Evolutionary conservation across 2,329 filamentous ascomycete genomes (phyloP).

Genomic region (Plenodomus tracheiphilus): DNA sequence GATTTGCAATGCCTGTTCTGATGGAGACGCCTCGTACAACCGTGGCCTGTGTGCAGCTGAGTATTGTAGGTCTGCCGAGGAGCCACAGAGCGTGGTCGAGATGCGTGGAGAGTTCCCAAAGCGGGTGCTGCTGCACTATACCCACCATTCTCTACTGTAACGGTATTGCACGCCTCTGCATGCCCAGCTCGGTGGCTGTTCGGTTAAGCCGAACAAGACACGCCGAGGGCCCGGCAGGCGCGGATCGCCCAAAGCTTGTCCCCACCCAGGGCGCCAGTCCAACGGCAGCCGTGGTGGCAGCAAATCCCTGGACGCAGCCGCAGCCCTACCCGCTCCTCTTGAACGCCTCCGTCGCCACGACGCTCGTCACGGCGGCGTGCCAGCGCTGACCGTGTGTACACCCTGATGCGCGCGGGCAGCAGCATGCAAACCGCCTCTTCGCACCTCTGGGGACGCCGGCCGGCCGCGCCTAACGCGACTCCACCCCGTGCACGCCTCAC

Average conservation of each 20-base stretch:
- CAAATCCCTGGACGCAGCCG: neutral
- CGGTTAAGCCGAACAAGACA: slow-evolving; percentile 23
- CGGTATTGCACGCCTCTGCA: too few relatives aligned
- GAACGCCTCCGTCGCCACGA: slow-evolving; percentile 5
- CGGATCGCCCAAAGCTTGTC: slow-evolving; percentile 26
- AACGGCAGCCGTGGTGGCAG: neutral
- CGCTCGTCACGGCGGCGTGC: slow-evolving; percentile 10
- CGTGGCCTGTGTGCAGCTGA: too few relatives aligned
- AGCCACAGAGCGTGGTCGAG: too few relatives aligned
- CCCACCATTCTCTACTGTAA: too few relatives aligned
- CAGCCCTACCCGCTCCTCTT: slow-evolving; percentile 9
- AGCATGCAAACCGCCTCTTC: too few relatives aligned
- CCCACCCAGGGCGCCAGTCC: slow-evolving; percentile 6
- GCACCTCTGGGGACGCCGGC: neutral
- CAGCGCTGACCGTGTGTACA: too few relatives aligned
- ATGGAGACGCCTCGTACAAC: too few relatives aligned
- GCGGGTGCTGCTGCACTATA: too few relatives aligned
- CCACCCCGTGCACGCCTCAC: neutral
- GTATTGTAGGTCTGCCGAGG: too few relatives aligned
- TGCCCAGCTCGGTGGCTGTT: slow-evolving; percentile 11
- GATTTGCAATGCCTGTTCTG: too few relatives aligned
- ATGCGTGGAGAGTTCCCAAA: too few relatives aligned
- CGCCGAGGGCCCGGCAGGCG: slow-evolving; percentile 22
- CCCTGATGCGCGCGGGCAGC: too few relatives aligned
- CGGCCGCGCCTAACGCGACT: neutral